Evolutionary conservation across 1,284 basidiomycete genomes (phyloP).

Genomic region (Moesziomyces sp.): DNA sequence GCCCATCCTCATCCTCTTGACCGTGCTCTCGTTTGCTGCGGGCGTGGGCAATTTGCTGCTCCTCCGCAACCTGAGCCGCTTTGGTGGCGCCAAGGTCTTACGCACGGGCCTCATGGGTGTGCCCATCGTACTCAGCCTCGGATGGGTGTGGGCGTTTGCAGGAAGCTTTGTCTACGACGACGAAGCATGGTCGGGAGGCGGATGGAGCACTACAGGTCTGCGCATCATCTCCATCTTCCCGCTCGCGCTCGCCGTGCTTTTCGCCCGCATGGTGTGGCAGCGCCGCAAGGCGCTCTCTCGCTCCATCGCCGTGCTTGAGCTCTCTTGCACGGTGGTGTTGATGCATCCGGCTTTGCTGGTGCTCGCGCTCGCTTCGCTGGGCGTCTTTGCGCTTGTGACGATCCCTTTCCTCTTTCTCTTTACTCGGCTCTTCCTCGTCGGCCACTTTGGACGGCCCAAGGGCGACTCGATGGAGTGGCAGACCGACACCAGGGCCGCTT

Average conservation of each 20-base stretch:
- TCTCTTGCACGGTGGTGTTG: constrained; percentile 81
- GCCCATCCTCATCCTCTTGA: constrained; percentile 82
- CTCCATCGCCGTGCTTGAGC: constrained; percentile 80
- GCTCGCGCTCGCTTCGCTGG: constrained; percentile 81
- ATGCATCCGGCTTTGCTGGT: constrained; percentile 83
- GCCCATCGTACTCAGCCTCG: constrained; percentile 81
- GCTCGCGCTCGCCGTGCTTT: constrained; percentile 76
- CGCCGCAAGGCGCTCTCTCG: constrained; percentile 73
- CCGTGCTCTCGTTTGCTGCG: constrained; percentile 78
- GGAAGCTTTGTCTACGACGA: constrained; percentile 88
- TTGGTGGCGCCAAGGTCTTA: constrained; percentile 53
- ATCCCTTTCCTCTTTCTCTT: constrained; percentile 84
- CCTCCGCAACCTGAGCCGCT: constrained; percentile 47
- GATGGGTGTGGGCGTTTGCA: constrained; percentile 85
- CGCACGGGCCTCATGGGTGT: constrained; percentile 67
- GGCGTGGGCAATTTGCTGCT: constrained; percentile 75
- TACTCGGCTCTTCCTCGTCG: constrained; percentile 75
- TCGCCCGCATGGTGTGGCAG: constrained; percentile 77
- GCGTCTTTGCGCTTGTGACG: constrained; percentile 77
- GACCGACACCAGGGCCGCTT: constrained; percentile 81
- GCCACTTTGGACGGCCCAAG: constrained; percentile 56
- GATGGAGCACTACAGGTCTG: constrained; percentile 84
- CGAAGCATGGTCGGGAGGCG: constrained; percentile 75
- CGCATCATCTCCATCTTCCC: constrained; percentile 82
- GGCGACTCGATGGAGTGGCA: constrained; percentile 74